These are phyloP conservation scores for Fusarium chlamydosporum DNA, from an alignment of 2,329 filamentous ascomycete genomes.

Conservation along the genomic window DNA sequence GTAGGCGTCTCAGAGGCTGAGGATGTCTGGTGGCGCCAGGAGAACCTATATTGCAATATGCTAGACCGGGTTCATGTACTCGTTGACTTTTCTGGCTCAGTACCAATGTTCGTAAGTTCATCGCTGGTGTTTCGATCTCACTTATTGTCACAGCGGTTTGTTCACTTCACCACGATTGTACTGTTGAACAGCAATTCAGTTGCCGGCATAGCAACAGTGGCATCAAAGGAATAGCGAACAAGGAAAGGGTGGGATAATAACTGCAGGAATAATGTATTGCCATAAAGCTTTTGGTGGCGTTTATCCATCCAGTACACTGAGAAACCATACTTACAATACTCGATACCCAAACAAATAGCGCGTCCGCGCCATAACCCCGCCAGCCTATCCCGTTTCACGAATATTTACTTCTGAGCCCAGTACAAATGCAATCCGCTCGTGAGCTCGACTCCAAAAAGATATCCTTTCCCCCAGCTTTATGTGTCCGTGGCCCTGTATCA, in stretches of 20 bases:
- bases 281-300: slow-evolving; percentile 15
- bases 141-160: not conserved
- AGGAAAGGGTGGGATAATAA: not conserved
- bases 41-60: no score
- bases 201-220: not conserved
- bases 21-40: not conserved
- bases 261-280: not conserved
- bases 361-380: slow-evolving; percentile 25
- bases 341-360: slow-evolving; percentile 33
- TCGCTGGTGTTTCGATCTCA: not conserved
- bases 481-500: slow-evolving; percentile 23
- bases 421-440: slow-evolving; percentile 41
- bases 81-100: not conserved
- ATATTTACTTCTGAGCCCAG: slow-evolving; percentile 29
- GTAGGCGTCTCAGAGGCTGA: not conserved
- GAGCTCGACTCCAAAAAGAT: slow-evolving; percentile 43
- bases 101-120: not conserved
- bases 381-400: slow-evolving; percentile 17
- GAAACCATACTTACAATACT: slow-evolving; percentile 27
- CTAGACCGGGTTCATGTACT: slow-evolving; percentile 8
- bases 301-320: slow-evolving; percentile 34
- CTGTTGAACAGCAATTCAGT: not conserved
- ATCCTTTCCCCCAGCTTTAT: slow-evolving; percentile 28
- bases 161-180: not conserved
- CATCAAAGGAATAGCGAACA: not conserved